Evolutionary conservation across 2,329 filamentous ascomycete genomes (phyloP), one percentile per base, ranked within the genome.

Genomic region (Pestalotiopsis sp.): DNA sequence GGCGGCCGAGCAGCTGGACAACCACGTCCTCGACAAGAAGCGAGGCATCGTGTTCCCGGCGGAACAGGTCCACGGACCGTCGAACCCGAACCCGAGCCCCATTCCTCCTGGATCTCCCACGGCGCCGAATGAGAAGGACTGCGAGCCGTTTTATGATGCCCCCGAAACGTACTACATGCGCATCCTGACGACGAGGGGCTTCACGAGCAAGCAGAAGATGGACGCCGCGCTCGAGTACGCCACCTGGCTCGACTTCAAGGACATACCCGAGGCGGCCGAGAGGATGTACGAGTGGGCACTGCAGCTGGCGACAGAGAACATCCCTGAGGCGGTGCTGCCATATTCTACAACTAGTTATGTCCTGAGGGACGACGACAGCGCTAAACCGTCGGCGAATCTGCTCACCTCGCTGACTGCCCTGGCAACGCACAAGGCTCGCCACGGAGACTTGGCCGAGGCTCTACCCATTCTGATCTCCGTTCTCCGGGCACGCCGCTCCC

Each of bases 401-500:
- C 84, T 98, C 58, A 86, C 86, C 27, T 88, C 92, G 3, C 87
- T 93, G 49, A 97, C 94, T 0, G 91, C 92, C 13, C 84, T 97
- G 1, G 95, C 92, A 3, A 91, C 91, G 14, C 92, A 96, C 81
- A 89, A 91, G 72, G 95, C 95, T 6, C 87, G 89, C 59, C 86
- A 84, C 67, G 91, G 89, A 20, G 87, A 94, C 72, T 77, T 94
- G 20, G 80, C 88, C 6, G 81, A 85, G 3, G 93, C 95, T 1
- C 86, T 98, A 1, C 93, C 95, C 2, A 93, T 97, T 65, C 92
- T 97, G 75, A 86, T 97, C 55, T 97, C 94, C 36, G 84, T 97
- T 59, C 89, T 98, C 12, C 90, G 93, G 72, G 92, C 94, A 9
- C 90, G 94, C 27, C 90, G 92, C 79, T 90, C 74, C 76, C 90